Conservation (phyloP, 345 rosid species). For the Capsella bursapastoris region DNA sequence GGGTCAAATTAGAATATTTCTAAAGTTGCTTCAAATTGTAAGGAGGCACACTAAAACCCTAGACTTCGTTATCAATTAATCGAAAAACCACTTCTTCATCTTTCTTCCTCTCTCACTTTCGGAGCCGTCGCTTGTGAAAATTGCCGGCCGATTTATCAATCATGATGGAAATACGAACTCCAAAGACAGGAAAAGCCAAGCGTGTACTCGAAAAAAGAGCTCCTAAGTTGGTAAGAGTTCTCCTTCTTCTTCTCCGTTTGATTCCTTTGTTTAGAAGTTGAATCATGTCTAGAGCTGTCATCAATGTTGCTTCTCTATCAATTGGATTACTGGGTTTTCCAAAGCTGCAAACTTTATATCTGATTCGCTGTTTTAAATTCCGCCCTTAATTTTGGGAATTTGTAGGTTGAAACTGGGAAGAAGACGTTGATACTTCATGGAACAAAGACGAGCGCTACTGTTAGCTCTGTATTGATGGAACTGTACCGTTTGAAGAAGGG, state of each 20-base stretch:
- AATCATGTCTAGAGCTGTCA: background rate
- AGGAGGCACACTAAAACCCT: slow-evolving; percentile 37
- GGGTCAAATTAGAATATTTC: slow-evolving; percentile 14
- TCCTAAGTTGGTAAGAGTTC: slow-evolving; percentile 70
- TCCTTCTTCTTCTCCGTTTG: background rate
- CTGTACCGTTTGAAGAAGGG: slow-evolving; percentile 77
- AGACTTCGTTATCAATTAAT: slow-evolving; percentile 3
- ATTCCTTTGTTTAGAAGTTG: slow-evolving; percentile 6
- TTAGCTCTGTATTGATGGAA: slow-evolving; percentile 71
- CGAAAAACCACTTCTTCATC: slow-evolving; percentile 24
- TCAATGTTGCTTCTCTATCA: background rate
- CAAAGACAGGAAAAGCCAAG: slow-evolving; percentile 55
- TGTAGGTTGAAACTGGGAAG: slow-evolving; percentile 89
- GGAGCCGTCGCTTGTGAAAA: slow-evolving; percentile 32
- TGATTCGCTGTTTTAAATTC: background rate
- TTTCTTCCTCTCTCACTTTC: background rate
- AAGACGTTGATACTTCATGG: slow-evolving; percentile 93
- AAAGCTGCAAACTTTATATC: slow-evolving; percentile 9
- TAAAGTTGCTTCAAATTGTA: slow-evolving; percentile 8
- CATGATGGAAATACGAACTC: slow-evolving; percentile 67
- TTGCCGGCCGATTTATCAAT: slow-evolving; percentile 33
- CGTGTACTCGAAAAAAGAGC: slow-evolving; percentile 82
- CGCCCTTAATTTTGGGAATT: background rate
- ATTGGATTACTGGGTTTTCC: background rate
- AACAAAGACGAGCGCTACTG: slow-evolving; percentile 74